These are phyloP conservation scores for Linanthus parryae DNA, from an alignment of 148 eudicot species.

Conservation along the genomic window DNA sequence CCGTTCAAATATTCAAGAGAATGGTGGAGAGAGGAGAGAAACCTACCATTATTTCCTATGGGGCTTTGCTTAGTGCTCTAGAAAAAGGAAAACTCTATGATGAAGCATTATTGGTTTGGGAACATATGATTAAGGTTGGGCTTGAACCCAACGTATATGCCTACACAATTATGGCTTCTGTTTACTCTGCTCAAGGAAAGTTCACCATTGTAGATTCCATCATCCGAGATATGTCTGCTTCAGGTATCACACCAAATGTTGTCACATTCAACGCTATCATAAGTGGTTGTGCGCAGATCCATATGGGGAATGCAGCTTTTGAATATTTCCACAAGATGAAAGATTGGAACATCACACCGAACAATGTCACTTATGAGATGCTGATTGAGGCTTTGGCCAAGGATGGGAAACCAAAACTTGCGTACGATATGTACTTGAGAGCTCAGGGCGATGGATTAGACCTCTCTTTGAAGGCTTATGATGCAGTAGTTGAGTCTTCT, in stretches of 20 bases:
- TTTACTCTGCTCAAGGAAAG: constrained; percentile 67
- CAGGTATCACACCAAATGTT: constrained; percentile 54
- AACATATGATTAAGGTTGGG: constrained; percentile 76
- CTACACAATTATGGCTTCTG: constrained; percentile 88
- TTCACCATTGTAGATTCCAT: constrained; percentile 54
- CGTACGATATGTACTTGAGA: constrained; percentile 67
- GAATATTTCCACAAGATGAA: constrained; percentile 85
- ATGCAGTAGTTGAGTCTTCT: constrained; percentile 48
- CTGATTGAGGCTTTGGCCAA: constrained; percentile 68
- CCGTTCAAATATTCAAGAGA: constrained; percentile 65
- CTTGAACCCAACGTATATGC: constrained; percentile 72
- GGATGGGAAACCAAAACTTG: constrained; percentile 83
- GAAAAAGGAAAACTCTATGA: constrained; percentile 80
- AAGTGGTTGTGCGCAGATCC: constrained; percentile 49
- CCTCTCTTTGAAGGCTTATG: constrained; percentile 68
- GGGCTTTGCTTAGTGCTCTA: constrained; percentile 90
- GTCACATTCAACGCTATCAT: constrained; percentile 92
- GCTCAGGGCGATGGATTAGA: constrained; percentile 48
- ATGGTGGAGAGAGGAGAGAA: constrained; percentile 82
- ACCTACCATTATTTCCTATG: constrained; percentile 77
- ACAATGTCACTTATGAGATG: constrained; percentile 69
- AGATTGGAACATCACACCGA: constrained; percentile 41
- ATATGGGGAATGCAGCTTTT: constrained; percentile 53
- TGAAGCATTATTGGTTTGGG: constrained; percentile 79
- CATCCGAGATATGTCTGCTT: constrained; percentile 57